Percentiles rank a stretch among this genome's conserved stretches.
These are phyloP conservation scores for Cutaneotrichosporon sp. DNA, from an alignment of 1,284 basidiomycete species.

Conservation along the genomic window DNA sequence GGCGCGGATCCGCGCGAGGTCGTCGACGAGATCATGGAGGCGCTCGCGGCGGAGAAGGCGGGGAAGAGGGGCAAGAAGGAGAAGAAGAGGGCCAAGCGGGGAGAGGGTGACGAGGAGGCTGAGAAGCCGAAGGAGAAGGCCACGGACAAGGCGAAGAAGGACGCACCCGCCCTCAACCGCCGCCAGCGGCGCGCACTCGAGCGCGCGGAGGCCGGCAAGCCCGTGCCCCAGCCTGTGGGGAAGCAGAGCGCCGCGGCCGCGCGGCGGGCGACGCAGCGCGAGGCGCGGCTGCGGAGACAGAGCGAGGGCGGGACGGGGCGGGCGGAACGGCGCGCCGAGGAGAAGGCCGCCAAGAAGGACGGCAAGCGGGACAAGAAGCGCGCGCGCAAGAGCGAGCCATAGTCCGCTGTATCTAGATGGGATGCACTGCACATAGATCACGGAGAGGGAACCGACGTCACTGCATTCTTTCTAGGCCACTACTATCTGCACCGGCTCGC, in stretches of 20 bases:
- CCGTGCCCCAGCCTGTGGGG: background rate
- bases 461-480: too few species aligned
- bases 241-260: conserved; percentile 12
- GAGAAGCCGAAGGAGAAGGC: conserved; percentile 3
- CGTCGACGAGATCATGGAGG: conserved; percentile 32
- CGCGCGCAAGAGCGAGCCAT: conserved; percentile 9
- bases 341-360: conserved; percentile 6
- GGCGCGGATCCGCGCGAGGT: conserved; percentile 35
- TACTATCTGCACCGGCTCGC: too few species aligned
- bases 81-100: conserved; percentile 11
- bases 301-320: conserved; percentile 7
- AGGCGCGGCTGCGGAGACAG: conserved; percentile 12
- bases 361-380: conserved; percentile 13
- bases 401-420: background rate
- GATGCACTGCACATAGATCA: too few species aligned
- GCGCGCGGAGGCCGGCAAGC: conserved; percentile 19
- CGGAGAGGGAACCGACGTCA: too few species aligned
- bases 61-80: conserved; percentile 10
- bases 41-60: conserved; percentile 11
- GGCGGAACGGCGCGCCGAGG: conserved; percentile 11
- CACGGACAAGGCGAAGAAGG: background rate
- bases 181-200: conserved; percentile 17
- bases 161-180: conserved; percentile 19
- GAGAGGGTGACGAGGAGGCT: conserved; percentile 6
- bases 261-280: conserved; percentile 16